Conservation (phyloP, 768 basidiomycete genomes). For the Naematelia aurantialba region DNA sequence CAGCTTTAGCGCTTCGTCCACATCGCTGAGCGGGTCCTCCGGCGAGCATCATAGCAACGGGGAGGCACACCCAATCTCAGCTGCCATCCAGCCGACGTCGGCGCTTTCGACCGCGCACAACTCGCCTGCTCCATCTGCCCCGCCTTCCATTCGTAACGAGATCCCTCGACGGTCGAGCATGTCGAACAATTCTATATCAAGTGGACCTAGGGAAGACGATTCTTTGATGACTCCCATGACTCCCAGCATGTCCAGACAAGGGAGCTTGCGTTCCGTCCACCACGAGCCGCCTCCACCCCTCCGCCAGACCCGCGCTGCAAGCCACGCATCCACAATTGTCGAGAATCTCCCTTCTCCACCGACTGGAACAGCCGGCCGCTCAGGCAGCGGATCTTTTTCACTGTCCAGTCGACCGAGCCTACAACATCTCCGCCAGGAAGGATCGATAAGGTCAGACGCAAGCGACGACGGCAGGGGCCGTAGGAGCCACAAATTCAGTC, state of each 20-base stretch:
- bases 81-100: slow-evolving; percentile 31
- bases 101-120: slow-evolving; percentile 25
- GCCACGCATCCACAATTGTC: slow-evolving; percentile 6
- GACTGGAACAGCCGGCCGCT: slow-evolving; percentile 2
- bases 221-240: background rate
- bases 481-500: slow-evolving; percentile 37
- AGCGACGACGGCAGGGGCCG: slow-evolving; percentile 27
- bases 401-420: slow-evolving; percentile 10
- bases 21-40: slow-evolving; percentile 16
- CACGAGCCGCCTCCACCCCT: background rate
- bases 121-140: slow-evolving; percentile 29
- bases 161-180: background rate
- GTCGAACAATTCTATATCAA: background rate
- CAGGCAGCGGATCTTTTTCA: slow-evolving; percentile 10
- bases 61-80: slow-evolving; percentile 18
- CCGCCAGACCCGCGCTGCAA: slow-evolving; percentile 1
- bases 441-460: slow-evolving; percentile 1
- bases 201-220: background rate
- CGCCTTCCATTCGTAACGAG: slow-evolving; percentile 16
- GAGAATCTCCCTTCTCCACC: slow-evolving; percentile 3
- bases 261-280: background rate
- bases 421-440: slow-evolving; percentile 12
- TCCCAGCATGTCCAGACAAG: background rate
- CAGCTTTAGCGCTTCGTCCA: slow-evolving; percentile 12
- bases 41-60: slow-evolving; percentile 10